Evolutionary conservation across 2,329 filamentous ascomycete species (phyloP), one percentile per base, ranked within the genome.

Genomic region (Aureobasidium sp.): DNA sequence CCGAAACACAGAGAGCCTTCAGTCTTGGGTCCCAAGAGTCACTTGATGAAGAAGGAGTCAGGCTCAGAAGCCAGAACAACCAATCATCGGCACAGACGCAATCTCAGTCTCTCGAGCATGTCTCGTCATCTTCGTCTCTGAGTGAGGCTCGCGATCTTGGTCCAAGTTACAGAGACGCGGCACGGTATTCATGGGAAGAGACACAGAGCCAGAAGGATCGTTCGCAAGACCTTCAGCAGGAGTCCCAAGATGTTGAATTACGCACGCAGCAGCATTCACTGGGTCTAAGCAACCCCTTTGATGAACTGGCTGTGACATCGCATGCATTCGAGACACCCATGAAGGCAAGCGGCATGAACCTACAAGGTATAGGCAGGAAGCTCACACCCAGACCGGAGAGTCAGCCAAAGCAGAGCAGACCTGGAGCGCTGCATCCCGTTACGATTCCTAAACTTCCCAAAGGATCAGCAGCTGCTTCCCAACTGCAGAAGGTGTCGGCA

Each of bases 361-460:
- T 61, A 15, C 57, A 61, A 61, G 57, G 57, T n/a, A n/a, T 36
- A 25, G 57, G 57, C 9, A 51, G 20, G 42, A 61, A 61, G 47
- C 25, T 61, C 22, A 61, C 57, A 34, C 47, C 47, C 4, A 45
- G 45, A 31, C 37, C 47, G 22, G 47, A 51, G 22, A 37, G 45
- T 27, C 57, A 61, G 39, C 17, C 22, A 5, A 61, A 47, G 15
- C 57, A 61, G 27, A 44, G 17, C 36, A 61, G 22, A 52, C 37
- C 45, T 17, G 57, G 47, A 61, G 42, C 27, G 22, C 14, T 44
- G 6, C 47, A 39, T 15, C 34, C 56, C 6, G 20, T 47, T 7
- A 7, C 29, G 3, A 36, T 29, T 12, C 22, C 29, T 15, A 39
- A 34, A 49, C 15, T 41, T 2, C 31, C 44, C 17, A 48, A 49